These are phyloP conservation scores for Saccharum officinarum DNA, from an alignment of 176 grass and related monocot genomes.

Conservation along the genomic window DNA sequence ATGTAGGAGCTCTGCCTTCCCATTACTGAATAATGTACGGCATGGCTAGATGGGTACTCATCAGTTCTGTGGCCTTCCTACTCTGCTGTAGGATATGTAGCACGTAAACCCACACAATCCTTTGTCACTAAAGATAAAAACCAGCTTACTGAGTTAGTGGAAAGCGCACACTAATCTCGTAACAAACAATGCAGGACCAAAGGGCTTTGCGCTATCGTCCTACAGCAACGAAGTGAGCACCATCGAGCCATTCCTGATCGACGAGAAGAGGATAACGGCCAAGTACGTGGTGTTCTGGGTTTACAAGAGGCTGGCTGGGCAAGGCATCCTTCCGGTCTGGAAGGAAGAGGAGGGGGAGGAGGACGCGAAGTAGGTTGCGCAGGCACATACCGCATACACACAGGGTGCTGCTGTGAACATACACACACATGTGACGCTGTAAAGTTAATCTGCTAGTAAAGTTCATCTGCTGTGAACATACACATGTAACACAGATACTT, in stretches of 20 bases:
- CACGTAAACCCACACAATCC: neutral
- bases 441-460: conserved; percentile 31
- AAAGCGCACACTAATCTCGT: neutral
- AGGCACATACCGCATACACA: neutral
- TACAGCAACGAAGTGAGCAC: conserved; percentile 73
- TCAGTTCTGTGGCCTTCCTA: neutral
- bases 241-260: conserved; percentile 86
- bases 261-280: conserved; percentile 75
- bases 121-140: neutral
- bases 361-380: neutral
- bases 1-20: neutral
- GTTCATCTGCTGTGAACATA: conserved; percentile 9
- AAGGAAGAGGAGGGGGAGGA: conserved; percentile 34
- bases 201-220: conserved; percentile 80
- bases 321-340: conserved; percentile 88
- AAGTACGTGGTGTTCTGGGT: conserved; percentile 90
- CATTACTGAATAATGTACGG: neutral
- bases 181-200: conserved; percentile 60
- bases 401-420: neutral
- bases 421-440: conserved; percentile 40
- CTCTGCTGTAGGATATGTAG: conserved; percentile 1
- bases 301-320: conserved; percentile 84
- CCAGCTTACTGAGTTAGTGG: neutral
- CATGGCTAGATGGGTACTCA: neutral
- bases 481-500: conserved; percentile 37